Base-by-base conservation (phyloP, 2,329 filamentous ascomycete genomes). In the Cladosporium sp. region DNA sequence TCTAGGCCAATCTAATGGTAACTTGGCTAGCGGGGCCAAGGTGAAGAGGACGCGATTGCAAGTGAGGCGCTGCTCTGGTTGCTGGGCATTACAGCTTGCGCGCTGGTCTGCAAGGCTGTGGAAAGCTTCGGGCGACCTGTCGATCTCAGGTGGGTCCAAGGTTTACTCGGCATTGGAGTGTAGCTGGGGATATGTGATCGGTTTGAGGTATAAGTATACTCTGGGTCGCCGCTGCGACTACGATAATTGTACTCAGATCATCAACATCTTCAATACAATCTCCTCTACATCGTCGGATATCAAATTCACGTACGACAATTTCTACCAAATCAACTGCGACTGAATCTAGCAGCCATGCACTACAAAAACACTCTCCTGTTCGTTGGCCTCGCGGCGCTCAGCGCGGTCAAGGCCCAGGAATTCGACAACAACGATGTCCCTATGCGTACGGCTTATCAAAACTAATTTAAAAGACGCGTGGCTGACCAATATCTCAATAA, bases 371-470 rank as follows among this genome's bases (percentile, higher is more conserved):
- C 38, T 46, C 37, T 53, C 37, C 38, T 52, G n/a, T 11, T 53
- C 46, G 45, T 56, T 41, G 46, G 52, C 41, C 41, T 54, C 38
- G 33, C 46, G 35, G 43, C 44, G 19, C 32, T 53, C 10, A 41
- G 42, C 45, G 49, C 58, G 43, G 57, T 63, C 46, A 54, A 57
- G 31, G 59, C 61, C 7, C 37, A 66, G 32, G 64, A 68, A n/a
- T 56, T 68, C 48, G 60, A 61, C 49, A 57, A 63, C 54, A 55
- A 63, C 52, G 63, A 68, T 31, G 60, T 69, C 16, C 66, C 66
- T 9, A 41, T 34, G 14, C 59, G 22, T 28, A 28, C 22, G 22
- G 22, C 22, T 28, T 7, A 28, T 2, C 7, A 5, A 28, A 28
- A 5, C 1, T 4, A 28, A 28, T 28, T 1, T 4, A 28, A 5